A percentile compares a stretch with the other conserved stretches of the same genome.
phyloP scores from a whole-genome alignment of 441 rosid genomes.

The Erodium moschatum region DNA sequence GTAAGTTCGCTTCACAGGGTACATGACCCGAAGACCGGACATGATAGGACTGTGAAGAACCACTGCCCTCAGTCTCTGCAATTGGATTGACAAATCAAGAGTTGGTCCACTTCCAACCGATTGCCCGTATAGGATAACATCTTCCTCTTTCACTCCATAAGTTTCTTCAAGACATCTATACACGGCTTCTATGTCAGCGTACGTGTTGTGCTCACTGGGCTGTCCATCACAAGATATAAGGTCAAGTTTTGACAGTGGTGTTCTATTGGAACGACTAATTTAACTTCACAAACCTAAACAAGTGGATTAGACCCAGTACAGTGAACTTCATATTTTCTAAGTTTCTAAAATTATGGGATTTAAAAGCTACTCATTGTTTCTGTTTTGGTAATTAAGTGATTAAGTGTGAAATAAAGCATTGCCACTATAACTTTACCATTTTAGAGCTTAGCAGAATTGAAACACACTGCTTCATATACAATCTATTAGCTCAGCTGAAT shows the following conservation, averaged over 20 bases:
- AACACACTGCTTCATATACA: not conserved
- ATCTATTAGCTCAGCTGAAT: not conserved
- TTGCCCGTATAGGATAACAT: constrained; percentile 80
- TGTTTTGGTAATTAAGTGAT: not conserved
- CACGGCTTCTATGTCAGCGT: constrained; percentile 71
- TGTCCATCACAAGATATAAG: constrained; percentile 19
- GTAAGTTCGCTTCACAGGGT: constrained; percentile 78
- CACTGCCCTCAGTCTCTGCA: constrained; percentile 68
- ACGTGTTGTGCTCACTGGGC: constrained; percentile 90
- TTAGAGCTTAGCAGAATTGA: no score
- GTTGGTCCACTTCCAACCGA: constrained; percentile 96
- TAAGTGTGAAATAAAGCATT: no score
- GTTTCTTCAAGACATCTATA: constrained; percentile 68
- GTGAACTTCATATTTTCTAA: no score
- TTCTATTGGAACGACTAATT: not conserved
- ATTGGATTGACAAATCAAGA: constrained; percentile 64
- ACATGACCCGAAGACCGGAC: constrained; percentile 85
- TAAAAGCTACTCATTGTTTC: not conserved
- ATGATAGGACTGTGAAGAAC: constrained; percentile 90
- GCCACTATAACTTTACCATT: no score
- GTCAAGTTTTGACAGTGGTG: not conserved
- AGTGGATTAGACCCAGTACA: not conserved
- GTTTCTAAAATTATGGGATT: no score
- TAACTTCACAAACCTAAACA: not conserved
- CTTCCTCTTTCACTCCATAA: constrained; percentile 74